A percentile compares a stretch with the other conserved stretches of the same genome.
Conservation (phyloP, 371 early-diverging fungal species). For the Syncephalastrum racemosum region DNA sequence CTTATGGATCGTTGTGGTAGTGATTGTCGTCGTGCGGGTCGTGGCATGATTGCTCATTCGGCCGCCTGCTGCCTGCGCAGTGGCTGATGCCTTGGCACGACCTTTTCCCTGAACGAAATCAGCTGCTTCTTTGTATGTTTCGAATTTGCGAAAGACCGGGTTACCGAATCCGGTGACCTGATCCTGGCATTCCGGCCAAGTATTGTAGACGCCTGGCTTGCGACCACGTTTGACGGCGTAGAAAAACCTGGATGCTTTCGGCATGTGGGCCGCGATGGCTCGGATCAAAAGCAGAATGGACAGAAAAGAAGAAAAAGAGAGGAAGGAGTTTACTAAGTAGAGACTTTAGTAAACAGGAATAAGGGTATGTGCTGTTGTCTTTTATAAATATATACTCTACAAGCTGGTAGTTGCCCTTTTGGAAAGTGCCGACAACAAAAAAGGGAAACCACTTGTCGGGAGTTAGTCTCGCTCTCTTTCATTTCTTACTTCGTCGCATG, state of each 20-base stretch:
- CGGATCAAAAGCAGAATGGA: background rate
- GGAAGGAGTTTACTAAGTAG: background rate
- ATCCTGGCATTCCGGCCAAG: constrained; percentile 64
- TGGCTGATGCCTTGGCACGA: background rate
- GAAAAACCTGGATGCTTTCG: constrained; percentile 16
- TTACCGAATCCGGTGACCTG: constrained; percentile 53
- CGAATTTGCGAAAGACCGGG: constrained; percentile 66
- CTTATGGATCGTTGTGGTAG: background rate
- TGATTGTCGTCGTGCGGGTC: background rate
- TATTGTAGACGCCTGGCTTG: constrained; percentile 52
- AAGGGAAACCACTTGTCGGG: too few relatives aligned
- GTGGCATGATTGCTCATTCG: background rate
- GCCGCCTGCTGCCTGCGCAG: background rate
- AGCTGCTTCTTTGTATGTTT: constrained; percentile 46
- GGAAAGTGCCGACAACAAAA: background rate
- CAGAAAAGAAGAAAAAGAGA: background rate
- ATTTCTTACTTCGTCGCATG: too few relatives aligned
- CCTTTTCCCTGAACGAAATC: constrained; percentile 23
- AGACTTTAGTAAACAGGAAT: background rate
- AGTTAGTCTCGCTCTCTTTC: too few relatives aligned
- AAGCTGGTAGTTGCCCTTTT: background rate
- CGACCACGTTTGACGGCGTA: constrained; percentile 67
- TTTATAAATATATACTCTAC: background rate
- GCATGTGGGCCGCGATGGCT: background rate
- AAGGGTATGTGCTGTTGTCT: background rate